Evolutionary conservation across 2,329 filamentous ascomycete species (phyloP), one percentile per base, ranked within the genome.

Genomic region (Hymenoscyphus fraxineus): DNA sequence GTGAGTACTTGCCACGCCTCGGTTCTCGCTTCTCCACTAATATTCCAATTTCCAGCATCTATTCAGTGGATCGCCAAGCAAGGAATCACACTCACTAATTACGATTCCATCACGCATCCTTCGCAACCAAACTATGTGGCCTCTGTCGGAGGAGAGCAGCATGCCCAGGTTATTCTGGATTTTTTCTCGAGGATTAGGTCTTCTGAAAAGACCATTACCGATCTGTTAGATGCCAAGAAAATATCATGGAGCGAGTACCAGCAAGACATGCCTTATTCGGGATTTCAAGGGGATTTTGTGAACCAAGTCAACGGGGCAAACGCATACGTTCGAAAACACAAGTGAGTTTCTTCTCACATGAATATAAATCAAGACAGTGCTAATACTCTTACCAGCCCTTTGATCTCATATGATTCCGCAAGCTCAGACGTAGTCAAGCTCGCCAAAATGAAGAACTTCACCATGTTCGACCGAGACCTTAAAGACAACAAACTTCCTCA

Each of bases 251-350:
- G 80, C 60, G 81, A 87, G 70, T 94, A 94, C 78, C 84, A 92
- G 74, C 90, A 94, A 73, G 87, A 91, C 73, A 82, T 89, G 81
- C 91, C 91, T 0, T 92, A 86, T 76, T 81, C 85, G 1, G 91
- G 91, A 12, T 93, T 86, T 76, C 83, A 90, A 74, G 90, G 88
- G 35, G 74, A 75, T 40, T 90, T 79, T 73, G 80, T 85, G 61
- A 91, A 92, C 76, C 85, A 86, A 68, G 67, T 84, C 68, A 90
- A 83, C 2, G 83, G 84, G 22, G 81, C 82, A 60, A 91, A 92
- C 72, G 58, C 88, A 78, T 94, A 94, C 74, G 90, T 93, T 3
- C 85, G 91, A 72, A 94, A 94, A 79, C 91, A 94, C 78, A 92
- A 93, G 27, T 27, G 27, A 27, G 27, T 27, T 27, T 27, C 27